These are phyloP conservation scores for Dioscorea zingiberensis DNA, from an alignment of 106 monocot species.

Conservation along the genomic window DNA sequence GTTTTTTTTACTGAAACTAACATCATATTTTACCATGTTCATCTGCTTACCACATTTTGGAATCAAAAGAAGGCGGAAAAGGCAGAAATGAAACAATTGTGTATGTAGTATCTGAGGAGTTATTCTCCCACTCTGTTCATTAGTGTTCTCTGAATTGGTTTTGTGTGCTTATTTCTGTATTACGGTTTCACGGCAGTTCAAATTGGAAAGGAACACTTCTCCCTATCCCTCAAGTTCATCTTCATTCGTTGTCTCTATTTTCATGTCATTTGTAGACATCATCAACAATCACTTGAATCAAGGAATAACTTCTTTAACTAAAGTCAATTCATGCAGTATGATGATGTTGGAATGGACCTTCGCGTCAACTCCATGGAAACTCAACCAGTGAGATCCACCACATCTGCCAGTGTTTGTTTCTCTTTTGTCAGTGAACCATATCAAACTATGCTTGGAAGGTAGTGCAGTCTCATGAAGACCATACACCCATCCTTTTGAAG, in stretches of 20 bases:
- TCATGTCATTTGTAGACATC: not conserved
- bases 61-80: not conserved
- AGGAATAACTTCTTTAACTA: not conserved
- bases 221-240: not conserved
- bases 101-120: not conserved
- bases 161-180: not conserved
- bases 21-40: not conserved
- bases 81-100: not conserved
- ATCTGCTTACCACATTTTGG: not conserved
- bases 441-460: not conserved
- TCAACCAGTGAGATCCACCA: not conserved
- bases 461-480: not conserved
- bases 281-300: not conserved
- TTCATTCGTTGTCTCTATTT: not conserved
- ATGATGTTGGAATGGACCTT: conserved; percentile 1
- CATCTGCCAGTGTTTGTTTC: not conserved
- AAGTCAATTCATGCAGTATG: conserved; percentile 3
- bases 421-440: not conserved
- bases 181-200: not conserved
- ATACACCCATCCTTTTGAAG: not conserved
- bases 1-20: not conserved
- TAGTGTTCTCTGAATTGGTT: not conserved
- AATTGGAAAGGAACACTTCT: not conserved
- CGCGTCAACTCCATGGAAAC: not conserved
- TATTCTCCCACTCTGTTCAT: not conserved